These are phyloP conservation scores for Talaromyces piceae DNA, from an alignment of 2,329 filamentous ascomycete genomes.

Conservation along the genomic window DNA sequence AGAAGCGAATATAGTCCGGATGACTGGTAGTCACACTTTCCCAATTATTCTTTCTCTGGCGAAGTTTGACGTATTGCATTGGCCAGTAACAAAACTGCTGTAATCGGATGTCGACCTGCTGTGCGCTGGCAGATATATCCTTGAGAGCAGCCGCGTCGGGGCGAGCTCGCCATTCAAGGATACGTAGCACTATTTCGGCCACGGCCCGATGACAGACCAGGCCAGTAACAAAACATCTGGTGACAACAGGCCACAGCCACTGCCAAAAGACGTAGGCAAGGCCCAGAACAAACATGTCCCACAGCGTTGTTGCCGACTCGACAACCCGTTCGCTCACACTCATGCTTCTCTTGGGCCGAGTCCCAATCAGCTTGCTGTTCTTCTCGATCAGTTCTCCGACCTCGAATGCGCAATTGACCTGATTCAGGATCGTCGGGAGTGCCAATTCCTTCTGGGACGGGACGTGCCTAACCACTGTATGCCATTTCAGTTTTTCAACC, in stretches of 20 bases:
- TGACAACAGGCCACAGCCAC: conserved; percentile 72
- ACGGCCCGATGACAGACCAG: conserved; percentile 72
- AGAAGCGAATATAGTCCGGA: conserved; percentile 97
- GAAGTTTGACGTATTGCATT: conserved; percentile 85
- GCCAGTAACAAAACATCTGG: conserved; percentile 64
- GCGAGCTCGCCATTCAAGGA: conserved; percentile 78
- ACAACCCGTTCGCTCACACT: conserved; percentile 94
- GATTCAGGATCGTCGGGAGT: conserved; percentile 73
- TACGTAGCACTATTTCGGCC: conserved; percentile 67
- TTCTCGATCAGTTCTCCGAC: conserved; percentile 77
- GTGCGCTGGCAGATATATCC: conserved; percentile 90
- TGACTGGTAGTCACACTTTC: conserved; percentile 91
- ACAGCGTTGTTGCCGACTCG: conserved; percentile 81
- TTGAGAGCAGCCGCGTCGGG: conserved; percentile 79
- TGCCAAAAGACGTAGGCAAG: conserved; percentile 63
- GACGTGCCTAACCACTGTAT: conserved; percentile 71
- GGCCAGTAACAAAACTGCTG: conserved; percentile 99
- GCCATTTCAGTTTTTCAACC: conserved; percentile 78
- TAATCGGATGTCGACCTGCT: conserved; percentile 92
- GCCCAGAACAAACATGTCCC: conserved; percentile 63
- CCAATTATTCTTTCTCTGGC: conserved; percentile 87
- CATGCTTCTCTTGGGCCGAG: conserved; percentile 70
- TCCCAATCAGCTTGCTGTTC: conserved; percentile 78
- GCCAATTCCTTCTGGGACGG: conserved; percentile 77
- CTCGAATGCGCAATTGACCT: conserved; percentile 94